Percentiles rank a stretch among this genome's conserved stretches.
Conservation (phyloP, 2,329 filamentous ascomycete genomes). For the Passalora sequoiae region DNA sequence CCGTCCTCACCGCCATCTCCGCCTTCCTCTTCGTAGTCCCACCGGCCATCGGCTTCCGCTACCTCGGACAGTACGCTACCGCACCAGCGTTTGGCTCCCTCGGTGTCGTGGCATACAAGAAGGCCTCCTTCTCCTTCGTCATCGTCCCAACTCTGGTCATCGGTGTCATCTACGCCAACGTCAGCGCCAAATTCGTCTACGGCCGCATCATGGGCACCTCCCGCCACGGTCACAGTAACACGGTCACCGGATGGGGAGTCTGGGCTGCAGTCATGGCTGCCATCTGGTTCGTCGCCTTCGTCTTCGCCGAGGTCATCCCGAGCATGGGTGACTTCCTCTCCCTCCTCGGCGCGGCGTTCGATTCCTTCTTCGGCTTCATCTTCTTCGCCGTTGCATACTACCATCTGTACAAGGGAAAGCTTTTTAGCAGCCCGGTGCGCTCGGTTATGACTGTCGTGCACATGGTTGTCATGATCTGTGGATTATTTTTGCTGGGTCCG, state of each 20-base stretch:
- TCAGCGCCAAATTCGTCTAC: constrained; percentile 47
- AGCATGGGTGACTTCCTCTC: constrained; percentile 50
- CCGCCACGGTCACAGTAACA: constrained; percentile 45
- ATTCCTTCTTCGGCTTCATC: constrained; percentile 50
- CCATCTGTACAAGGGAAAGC: constrained; percentile 39
- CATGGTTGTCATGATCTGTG: constrained; percentile 41
- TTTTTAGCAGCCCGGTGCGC: constrained; percentile 37
- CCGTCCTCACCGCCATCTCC: constrained; percentile 43
- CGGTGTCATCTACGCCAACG: constrained; percentile 49
- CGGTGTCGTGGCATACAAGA: constrained; percentile 43
- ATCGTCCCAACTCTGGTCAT: constrained; percentile 49
- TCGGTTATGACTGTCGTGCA: constrained; percentile 44
- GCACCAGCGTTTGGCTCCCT: constrained; percentile 48
- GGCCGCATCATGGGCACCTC: constrained; percentile 44
- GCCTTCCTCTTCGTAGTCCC: constrained; percentile 48
- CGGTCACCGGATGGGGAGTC: constrained; percentile 44
- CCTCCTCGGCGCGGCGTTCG: constrained; percentile 45
- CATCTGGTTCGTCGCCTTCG: constrained; percentile 44
- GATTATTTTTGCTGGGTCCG: constrained; percentile 48
- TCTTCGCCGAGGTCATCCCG: constrained; percentile 47
- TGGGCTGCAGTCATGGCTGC: constrained; percentile 41
- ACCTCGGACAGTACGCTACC: constrained; percentile 47
- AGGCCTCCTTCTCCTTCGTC: constrained; percentile 48
- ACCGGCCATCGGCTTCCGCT: constrained; percentile 46
- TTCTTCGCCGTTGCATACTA: constrained; percentile 49